Conservation (phyloP, 768 basidiomycete species). For the Kwoniella europaea region DNA sequence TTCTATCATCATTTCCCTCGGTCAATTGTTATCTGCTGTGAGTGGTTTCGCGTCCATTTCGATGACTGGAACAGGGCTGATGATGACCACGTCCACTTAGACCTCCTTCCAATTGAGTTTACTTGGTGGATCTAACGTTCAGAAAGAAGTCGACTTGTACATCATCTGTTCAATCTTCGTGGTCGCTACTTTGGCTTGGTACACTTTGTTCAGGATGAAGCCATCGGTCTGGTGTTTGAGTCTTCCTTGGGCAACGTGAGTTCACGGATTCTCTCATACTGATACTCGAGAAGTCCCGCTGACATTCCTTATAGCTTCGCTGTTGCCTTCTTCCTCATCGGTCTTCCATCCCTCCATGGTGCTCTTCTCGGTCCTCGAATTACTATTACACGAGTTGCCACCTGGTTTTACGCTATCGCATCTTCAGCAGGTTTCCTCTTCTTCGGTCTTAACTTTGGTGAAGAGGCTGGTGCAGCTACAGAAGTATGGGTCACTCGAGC, state of each 20-base stretch:
- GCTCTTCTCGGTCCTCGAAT: constrained; percentile 68
- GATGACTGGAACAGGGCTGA: not conserved
- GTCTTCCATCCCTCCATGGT: constrained; percentile 74
- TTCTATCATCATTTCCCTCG: constrained; percentile 82
- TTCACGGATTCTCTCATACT: not conserved
- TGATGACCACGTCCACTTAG: constrained; percentile 24
- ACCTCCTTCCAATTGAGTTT: constrained; percentile 90
- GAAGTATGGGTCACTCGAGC: constrained; percentile 92
- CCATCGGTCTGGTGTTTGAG: constrained; percentile 87
- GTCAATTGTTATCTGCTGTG: constrained; percentile 65
- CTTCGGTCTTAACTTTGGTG: constrained; percentile 95
- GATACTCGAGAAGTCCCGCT: not conserved
- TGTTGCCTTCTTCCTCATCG: constrained; percentile 88
- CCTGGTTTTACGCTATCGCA: constrained; percentile 87
- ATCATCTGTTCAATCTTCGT: constrained; percentile 89
- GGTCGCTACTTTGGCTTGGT: constrained; percentile 84
- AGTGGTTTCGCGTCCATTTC: constrained; percentile 15
- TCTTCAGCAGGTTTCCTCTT: constrained; percentile 92
- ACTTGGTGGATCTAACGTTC: constrained; percentile 82
- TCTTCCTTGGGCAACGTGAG: constrained; percentile 78
- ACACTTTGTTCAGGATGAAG: constrained; percentile 81
- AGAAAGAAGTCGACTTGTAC: constrained; percentile 79
- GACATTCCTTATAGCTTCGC: constrained; percentile 64
- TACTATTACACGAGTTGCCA: constrained; percentile 75
- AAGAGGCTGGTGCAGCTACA: constrained; percentile 95